Base-by-base conservation (phyloP, 805 yeast species). In the Wickerhamomyces bisporus region DNA sequence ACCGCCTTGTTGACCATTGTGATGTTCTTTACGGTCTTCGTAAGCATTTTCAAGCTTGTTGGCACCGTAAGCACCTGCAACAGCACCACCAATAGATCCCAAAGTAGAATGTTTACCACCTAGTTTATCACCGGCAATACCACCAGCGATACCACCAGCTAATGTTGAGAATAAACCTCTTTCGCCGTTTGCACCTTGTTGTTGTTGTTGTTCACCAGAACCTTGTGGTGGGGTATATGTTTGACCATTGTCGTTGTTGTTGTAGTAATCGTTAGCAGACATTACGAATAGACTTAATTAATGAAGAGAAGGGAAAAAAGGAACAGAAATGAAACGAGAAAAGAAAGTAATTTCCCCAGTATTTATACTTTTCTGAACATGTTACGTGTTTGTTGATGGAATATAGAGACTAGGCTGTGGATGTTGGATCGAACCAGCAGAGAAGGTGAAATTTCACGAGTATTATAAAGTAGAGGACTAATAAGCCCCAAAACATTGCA, bases 241-340 rank as follows among this genome's bases (percentile, higher is more conserved):
- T 59, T 39, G 49, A 41, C 23, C 65, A 61, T 52, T 65, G 63
- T 64, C 64, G 36, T 70, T 73, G 8, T 72, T 65, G 37, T 60
- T 59, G 56, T 74, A 74, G 55, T 65, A 74, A 41, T 73, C 79
- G 74, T 73, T 73, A 41, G 78, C 77, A 41, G 79, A 73, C 80
- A 74, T 74, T 37, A 14, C 56, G 4, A 13, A 13, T 35, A 21
- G 5, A 24, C 6, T 5, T 16, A 16, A 17, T 26, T 11, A 26
- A 26, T 10, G 28, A 26, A 6, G n/a, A n/a, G n/a, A n/a, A n/a
- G n/a, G n/a, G n/a, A n/a, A n/a, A n/a, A n/a, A n/a, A n/a, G n/a
- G n/a, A n/a, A n/a, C n/a, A n/a, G n/a, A n/a, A 13, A 15, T 15
- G 9, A 16, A 19, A 13, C 6, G 28, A 10, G 27, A 19, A 25